Conservation (phyloP, 169 alveolate species). For the Eimeria praecox region DNA sequence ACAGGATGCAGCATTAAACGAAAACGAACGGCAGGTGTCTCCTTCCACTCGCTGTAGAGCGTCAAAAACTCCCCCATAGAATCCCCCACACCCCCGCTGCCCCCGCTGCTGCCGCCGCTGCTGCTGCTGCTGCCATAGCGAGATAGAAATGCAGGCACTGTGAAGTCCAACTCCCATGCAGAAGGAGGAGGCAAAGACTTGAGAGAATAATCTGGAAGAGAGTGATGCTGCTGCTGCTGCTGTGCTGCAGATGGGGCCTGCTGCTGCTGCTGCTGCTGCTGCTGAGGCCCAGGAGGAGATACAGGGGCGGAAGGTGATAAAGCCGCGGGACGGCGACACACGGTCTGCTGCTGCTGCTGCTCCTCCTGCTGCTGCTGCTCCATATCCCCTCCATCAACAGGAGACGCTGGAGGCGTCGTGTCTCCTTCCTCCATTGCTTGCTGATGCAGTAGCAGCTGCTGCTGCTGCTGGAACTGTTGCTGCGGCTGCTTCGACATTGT, state of each 20-base stretch:
- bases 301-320: conserved; percentile 27
- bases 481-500: conserved; percentile 46
- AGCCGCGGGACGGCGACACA: not conserved
- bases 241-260: not conserved
- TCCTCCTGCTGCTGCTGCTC: conserved; percentile 7
- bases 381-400: not conserved
- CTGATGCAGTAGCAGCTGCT: conserved; percentile 53
- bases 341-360: not conserved
- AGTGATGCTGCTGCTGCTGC: not conserved
- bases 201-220: not conserved
- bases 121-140: conserved; percentile 27
- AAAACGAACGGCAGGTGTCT: conserved; percentile 56
- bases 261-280: conserved; percentile 55
- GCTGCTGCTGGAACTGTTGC: conserved; percentile 37
- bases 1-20: conserved; percentile 78
- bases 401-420: conserved; percentile 31
- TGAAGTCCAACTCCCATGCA: conserved; percentile 39
- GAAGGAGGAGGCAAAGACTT: conserved; percentile 15
- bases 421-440: conserved; percentile 39
- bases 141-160: not conserved
- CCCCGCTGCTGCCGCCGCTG: conserved; percentile 15
- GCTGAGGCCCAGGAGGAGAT: not conserved
- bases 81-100: not conserved
- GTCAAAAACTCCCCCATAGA: not conserved
- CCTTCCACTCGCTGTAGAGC: conserved; percentile 71